Evolutionary conservation across 352 stramenopile genomes (phyloP), one percentile per base, ranked within the genome.

Genomic region (Phytophthora tentaculata): DNA sequence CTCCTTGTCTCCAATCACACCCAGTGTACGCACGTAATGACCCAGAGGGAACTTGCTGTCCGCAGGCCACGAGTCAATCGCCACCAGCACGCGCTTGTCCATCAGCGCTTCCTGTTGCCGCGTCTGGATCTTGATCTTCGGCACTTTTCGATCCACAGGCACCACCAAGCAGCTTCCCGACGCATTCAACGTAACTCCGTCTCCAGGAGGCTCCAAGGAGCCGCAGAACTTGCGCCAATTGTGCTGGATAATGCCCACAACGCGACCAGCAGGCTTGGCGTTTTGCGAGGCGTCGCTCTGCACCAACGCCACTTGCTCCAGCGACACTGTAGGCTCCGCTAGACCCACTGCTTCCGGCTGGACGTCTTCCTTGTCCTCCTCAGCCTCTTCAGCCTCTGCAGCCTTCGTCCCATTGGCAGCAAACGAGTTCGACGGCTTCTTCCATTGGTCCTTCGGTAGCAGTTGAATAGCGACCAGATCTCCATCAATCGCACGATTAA

Each of bases 401-500:
- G 64, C 70, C n/a, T 64, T 55, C 10, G 75, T 77, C 3, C 69
- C 73, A 54, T 86, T 85, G 2, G 76, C 73, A 16, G 77, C 81
- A 44, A 92, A 94, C 26, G 80, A 79, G 49, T 94, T 83, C 0
- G 84, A 92, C 16, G 84, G 76, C 53, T 87, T 88, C 64, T 89
- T 94, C 86, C 86, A 94, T 56, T 90, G 71, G 0, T 74, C 71
- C 58, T 98, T 86, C 5, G 91, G 79, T 48, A 99, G 76, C 48
- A 99, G 64, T 65, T 98, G 86, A 64, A 99, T 95, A 1, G 92
- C 96, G 1, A 99, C 97, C n/a, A 98, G 69, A 76, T 99, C 98
- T 17, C 97, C 98, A 74, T 99, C 97, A 56, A 99, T 92, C 6
- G 96, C 97, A 45, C 98, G 89, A 78, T 99, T 99, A 35, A 99